Evolutionary conservation across 1,284 basidiomycete genomes (phyloP).

Genomic region (Macrocybe sp.): DNA sequence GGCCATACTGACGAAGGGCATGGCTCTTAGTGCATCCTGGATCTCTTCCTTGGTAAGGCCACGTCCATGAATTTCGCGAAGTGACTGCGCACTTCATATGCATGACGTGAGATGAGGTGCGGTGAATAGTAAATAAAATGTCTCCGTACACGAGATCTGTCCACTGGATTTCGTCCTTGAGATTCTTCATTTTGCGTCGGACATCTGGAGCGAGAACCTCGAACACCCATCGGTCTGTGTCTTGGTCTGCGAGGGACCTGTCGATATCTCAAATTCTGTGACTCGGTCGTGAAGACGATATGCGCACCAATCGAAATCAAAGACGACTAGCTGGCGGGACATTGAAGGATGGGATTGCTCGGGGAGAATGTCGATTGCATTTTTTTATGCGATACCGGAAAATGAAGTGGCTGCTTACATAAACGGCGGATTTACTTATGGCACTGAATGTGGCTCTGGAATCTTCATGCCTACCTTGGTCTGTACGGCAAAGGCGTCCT

Average conservation of each 20-base stretch:
- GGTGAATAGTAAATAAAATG: no score
- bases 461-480: constrained; percentile 42
- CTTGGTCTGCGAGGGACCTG: constrained; percentile 91
- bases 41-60: constrained; percentile 75
- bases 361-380: no score
- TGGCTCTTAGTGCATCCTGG: constrained; percentile 67
- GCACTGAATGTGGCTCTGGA: constrained; percentile 17
- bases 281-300: background rate
- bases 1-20: constrained; percentile 78
- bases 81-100: constrained; percentile 59
- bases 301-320: constrained; percentile 94
- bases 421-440: background rate
- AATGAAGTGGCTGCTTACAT: no score
- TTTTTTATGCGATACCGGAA: no score
- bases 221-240: constrained; percentile 95
- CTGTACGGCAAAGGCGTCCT: constrained; percentile 70
- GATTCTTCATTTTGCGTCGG: constrained; percentile 77
- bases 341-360: constrained; percentile 21
- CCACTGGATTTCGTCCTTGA: constrained; percentile 75
- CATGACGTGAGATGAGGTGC: background rate
- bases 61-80: constrained; percentile 65
- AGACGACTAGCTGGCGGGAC: constrained; percentile 81
- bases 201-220: constrained; percentile 88
- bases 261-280: constrained; percentile 1
- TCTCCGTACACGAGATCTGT: constrained; percentile 88